Evolutionary conservation across 2,329 filamentous ascomycete genomes (phyloP).

Genomic region (Thielaviopsis punctulata): DNA sequence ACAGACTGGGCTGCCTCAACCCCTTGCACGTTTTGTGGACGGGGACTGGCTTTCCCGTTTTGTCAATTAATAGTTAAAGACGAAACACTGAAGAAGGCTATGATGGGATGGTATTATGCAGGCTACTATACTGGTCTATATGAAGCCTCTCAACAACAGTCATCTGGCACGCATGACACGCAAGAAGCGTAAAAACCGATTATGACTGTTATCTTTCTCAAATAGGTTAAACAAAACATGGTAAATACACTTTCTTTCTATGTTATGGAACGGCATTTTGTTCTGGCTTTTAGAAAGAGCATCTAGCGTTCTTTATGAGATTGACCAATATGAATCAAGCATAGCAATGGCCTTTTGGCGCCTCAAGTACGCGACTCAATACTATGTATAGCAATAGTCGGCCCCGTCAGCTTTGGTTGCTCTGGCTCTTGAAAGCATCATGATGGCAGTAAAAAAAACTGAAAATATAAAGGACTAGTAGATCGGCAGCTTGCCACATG

Average conservation of each 20-base stretch:
- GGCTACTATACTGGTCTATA: slow-evolving; percentile 90
- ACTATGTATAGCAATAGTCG: neutral
- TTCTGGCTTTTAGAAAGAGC: neutral
- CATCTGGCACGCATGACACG: neutral
- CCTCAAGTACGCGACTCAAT: neutral
- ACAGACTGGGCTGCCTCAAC: neutral
- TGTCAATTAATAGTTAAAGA: slow-evolving; percentile 46
- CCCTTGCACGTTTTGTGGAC: neutral
- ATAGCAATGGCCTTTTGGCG: neutral
- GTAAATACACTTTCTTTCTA: too few species aligned
- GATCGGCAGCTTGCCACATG: slow-evolving; percentile 1
- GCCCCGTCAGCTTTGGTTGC: neutral
- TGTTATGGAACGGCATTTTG: neutral
- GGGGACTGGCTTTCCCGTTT: neutral
- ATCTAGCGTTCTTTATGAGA: neutral
- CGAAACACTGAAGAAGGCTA: slow-evolving; percentile 69
- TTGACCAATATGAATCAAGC: neutral
- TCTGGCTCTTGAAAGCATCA: neutral
- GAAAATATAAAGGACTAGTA: neutral
- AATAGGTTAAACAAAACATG: too few species aligned
- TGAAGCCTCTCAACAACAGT: slow-evolving; percentile 31
- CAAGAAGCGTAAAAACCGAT: neutral
- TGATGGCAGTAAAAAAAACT: neutral
- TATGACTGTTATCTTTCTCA: neutral
- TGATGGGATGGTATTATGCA: slow-evolving; percentile 98